Conservation (phyloP, 2,329 filamentous ascomycete genomes). For the Plenodomus biglobosus region DNA sequence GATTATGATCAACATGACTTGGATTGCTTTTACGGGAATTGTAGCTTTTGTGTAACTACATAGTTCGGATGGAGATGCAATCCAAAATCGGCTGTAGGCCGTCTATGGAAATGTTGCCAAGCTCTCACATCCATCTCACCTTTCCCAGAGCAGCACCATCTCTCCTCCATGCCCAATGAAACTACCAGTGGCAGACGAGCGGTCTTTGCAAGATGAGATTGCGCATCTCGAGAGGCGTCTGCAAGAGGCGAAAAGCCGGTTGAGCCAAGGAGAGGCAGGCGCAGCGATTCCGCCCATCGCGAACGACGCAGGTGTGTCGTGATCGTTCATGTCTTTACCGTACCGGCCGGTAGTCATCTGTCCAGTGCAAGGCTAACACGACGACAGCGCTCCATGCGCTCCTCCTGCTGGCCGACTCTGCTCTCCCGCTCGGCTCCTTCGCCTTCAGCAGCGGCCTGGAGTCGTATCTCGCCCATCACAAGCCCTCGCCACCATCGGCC, state of each 20-base stretch:
- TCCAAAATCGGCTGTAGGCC: not conserved
- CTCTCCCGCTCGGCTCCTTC: constrained; percentile 81
- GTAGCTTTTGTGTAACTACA: too few species aligned
- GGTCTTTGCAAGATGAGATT: constrained; percentile 56
- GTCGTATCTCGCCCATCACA: constrained; percentile 74
- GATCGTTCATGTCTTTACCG: too few species aligned
- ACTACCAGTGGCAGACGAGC: constrained; percentile 20
- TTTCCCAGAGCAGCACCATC: constrained; percentile 17
- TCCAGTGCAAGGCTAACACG: not conserved
- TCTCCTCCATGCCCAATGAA: constrained; percentile 27
- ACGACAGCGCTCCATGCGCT: constrained; percentile 62
- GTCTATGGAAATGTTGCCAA: constrained; percentile 23
- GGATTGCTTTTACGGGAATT: too few species aligned
- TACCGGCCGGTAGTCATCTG: too few species aligned
- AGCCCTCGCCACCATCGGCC: constrained; percentile 32
- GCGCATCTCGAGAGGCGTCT: constrained; percentile 58
- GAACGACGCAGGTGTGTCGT: constrained; percentile 20
- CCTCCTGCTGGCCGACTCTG: constrained; percentile 77
- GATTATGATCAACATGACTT: constrained; percentile 18
- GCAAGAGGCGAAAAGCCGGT: constrained; percentile 50
- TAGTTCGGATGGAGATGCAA: not conserved
- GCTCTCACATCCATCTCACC: constrained; percentile 10
- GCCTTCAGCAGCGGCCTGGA: constrained; percentile 82
- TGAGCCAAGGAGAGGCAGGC: constrained; percentile 41
- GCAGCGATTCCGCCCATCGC: constrained; percentile 11